Base-by-base conservation (phyloP, 495 filamentous ascomycete species). In the Penicillium argentinense region DNA sequence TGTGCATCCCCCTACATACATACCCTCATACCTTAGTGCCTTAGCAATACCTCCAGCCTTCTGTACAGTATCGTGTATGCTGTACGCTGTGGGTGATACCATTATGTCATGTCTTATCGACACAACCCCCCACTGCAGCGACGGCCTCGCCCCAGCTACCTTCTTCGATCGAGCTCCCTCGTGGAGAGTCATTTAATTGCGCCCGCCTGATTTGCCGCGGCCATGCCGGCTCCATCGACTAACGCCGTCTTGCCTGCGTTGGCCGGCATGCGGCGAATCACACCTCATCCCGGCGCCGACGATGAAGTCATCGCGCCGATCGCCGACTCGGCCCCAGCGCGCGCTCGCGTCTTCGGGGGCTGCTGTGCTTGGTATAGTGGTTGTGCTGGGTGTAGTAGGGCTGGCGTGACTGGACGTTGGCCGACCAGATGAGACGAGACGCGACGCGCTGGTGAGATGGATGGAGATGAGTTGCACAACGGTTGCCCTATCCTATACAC, bases 101-200 rank as follows among this genome's bases (percentile, higher is more conserved):
- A 54, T 54, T 57, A 60, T 51, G 54, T 57, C 57, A 60, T n/a
- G 9, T 23, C 12, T 41, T 55, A 61, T 56, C 39, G 40, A 42
- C 39, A 61, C 58, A 39, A 22, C 37, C 37, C 11, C 5, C n/a
- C 44, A 39, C n/a, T 34, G 19, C n/a, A n/a, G n/a, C n/a, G n/a
- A n/a, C n/a, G n/a, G n/a, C 33, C 48, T 60, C 59, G 56, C 56
- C 16, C 42, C 45, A 60, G 47, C 59, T 63, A 53, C 59, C 56
- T 39, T 33, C 39, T 49, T 56, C 41, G 39, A 50, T 46, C 43
- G 52, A 59, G 53, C 55, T 14, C 36, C 45, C 57, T 57, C 57
- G 54, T 60, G 57, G 54, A 50, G 51, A 57, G 60, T 44, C 57
- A 63, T 63, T 63, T 60, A 58, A 60, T 57, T 63, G 32, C 30